Evolutionary conservation across 2,329 filamentous ascomycete species (phyloP).

Genomic region (Microdochium nivale): DNA sequence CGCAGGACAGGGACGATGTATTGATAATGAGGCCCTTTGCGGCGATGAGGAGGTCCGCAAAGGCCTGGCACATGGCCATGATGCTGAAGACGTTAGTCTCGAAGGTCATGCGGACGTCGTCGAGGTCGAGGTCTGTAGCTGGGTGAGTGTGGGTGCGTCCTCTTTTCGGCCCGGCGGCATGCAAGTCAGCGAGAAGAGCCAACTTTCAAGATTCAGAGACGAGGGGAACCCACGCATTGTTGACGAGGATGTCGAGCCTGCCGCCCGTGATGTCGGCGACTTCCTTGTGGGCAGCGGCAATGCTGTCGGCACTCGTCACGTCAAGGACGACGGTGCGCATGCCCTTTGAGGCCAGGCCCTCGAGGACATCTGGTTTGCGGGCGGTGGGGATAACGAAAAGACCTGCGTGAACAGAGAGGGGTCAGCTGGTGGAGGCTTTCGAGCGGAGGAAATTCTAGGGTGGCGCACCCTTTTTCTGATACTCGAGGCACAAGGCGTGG

Average conservation of each 20-base stretch:
- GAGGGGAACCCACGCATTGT: conserved; percentile 41
- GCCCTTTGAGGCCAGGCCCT: conserved; percentile 33
- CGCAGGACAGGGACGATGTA: conserved; percentile 41
- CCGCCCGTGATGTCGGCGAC: conserved; percentile 40
- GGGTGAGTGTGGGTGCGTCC: conserved; percentile 43
- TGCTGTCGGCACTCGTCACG: conserved; percentile 42
- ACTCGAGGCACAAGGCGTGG: conserved; percentile 42
- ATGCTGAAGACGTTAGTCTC: conserved; percentile 50
- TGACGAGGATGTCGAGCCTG: conserved; percentile 48
- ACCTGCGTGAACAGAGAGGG: conserved; percentile 24
- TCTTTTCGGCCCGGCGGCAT: conserved; percentile 16
- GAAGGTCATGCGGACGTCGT: conserved; percentile 43
- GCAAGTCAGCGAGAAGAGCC: not conserved
- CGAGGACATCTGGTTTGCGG: conserved; percentile 37
- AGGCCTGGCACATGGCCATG: conserved; percentile 46
- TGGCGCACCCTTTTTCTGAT: conserved; percentile 37
- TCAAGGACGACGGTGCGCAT: conserved; percentile 43
- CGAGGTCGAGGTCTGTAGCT: conserved; percentile 40
- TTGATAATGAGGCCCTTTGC: conserved; percentile 45
- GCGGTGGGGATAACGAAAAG: conserved; percentile 49
- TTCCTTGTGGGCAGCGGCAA: conserved; percentile 36
- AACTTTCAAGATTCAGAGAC: not conserved
- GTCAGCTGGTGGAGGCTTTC: too few relatives aligned
- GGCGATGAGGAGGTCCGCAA: conserved; percentile 38
- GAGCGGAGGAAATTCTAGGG: not conserved